These are phyloP conservation scores for Podaxis pistillaris DNA, from an alignment of 768 basidiomycete species.

Conservation along the genomic window DNA sequence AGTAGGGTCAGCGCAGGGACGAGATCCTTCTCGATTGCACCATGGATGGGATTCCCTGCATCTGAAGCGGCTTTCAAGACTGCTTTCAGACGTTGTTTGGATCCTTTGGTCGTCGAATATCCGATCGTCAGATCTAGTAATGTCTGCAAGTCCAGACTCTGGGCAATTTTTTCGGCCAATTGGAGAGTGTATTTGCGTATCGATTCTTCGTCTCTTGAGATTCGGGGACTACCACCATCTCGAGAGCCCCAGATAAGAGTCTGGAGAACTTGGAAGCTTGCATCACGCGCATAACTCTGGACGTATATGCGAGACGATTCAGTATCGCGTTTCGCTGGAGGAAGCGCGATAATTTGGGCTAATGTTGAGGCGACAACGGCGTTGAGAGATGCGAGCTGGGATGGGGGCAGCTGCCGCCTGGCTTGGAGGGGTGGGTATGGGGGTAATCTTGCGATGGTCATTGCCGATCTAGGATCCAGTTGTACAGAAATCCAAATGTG, in stretches of 20 bases:
- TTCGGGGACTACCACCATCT: conserved; percentile 18
- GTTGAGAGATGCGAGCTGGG: conserved; percentile 50
- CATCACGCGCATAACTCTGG: conserved; percentile 55
- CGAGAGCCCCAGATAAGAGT: conserved; percentile 53
- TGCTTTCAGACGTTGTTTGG: conserved; percentile 35
- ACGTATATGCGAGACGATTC: conserved; percentile 48
- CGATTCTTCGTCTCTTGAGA: conserved; percentile 38
- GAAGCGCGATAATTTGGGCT: conserved; percentile 44
- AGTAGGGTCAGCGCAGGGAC: conserved; percentile 59
- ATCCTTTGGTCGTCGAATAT: conserved; percentile 43
- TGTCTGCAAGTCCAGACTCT: conserved; percentile 47
- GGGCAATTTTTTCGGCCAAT: conserved; percentile 57
- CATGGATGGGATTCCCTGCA: conserved; percentile 30
- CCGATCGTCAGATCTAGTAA: conserved; percentile 64
- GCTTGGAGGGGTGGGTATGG: conserved; percentile 9
- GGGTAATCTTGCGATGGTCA: conserved; percentile 7
- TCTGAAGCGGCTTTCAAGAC: conserved; percentile 41
- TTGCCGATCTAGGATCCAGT: not conserved
- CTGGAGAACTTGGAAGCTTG: conserved; percentile 51
- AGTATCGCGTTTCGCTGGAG: conserved; percentile 44
- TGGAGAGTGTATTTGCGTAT: conserved; percentile 50
- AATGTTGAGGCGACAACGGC: conserved; percentile 47
- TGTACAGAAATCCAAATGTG: no score
- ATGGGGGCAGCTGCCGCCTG: conserved; percentile 24
- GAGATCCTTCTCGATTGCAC: conserved; percentile 40